Evolutionary conservation across 2,329 filamentous ascomycete genomes (phyloP).

Genomic region (Fusarium pseudonygamai): DNA sequence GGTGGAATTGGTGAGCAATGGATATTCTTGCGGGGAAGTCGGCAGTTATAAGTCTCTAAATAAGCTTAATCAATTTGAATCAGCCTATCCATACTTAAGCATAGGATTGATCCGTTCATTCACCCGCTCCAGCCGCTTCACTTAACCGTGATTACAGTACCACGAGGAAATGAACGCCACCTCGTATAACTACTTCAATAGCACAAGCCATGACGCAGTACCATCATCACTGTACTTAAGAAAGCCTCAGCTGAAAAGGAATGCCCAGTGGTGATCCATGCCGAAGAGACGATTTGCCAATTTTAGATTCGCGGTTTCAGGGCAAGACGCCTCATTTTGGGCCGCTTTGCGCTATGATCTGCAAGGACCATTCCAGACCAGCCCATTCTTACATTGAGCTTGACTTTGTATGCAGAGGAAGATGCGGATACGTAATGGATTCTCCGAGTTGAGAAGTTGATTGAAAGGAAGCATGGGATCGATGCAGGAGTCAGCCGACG

Average conservation of each 20-base stretch:
- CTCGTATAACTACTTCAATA: slow-evolving; percentile 23
- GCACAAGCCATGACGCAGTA: slow-evolving; percentile 12
- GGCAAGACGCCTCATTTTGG: neutral
- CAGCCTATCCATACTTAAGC: neutral
- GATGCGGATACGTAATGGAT: neutral
- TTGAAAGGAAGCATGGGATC: neutral
- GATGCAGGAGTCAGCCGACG: neutral
- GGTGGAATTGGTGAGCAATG: neutral
- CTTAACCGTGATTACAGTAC: neutral
- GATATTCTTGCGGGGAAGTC: neutral
- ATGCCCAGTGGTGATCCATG: neutral
- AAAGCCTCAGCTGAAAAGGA: neutral
- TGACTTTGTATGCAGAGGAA: fast-evolving
- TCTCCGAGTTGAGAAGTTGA: fast-evolving
- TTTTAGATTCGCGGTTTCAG: slow-evolving; percentile 15
- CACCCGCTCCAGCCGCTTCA: neutral
- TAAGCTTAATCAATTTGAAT: slow-evolving; percentile 7
- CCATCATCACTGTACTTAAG: neutral
- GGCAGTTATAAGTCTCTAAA: neutral
- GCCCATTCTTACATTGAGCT: neutral
- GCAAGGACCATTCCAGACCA: slow-evolving; percentile 8
- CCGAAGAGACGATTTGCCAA: neutral
- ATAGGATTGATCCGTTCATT: neutral
- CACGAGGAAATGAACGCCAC: slow-evolving; percentile 10
- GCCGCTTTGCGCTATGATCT: slow-evolving; percentile 6